These are phyloP conservation scores for Claviceps fusiformis DNA, from an alignment of 2,329 filamentous ascomycete genomes.

Conservation along the genomic window DNA sequence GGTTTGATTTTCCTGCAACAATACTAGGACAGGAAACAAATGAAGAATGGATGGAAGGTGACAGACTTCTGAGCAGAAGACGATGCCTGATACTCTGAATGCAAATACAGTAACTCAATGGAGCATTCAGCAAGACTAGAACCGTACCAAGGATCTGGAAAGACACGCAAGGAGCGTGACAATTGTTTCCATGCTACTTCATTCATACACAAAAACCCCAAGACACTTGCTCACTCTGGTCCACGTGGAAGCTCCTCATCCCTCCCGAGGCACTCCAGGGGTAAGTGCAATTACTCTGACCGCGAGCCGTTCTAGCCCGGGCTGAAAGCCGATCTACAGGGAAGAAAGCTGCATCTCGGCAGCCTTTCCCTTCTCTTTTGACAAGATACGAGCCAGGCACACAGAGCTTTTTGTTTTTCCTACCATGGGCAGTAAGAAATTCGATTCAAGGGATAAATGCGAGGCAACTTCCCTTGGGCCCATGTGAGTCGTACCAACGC, in stretches of 20 bases:
- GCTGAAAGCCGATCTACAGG: conserved; percentile 1
- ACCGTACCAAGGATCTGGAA: neutral
- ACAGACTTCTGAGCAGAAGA: neutral
- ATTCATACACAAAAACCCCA: conserved; percentile 7
- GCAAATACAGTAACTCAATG: conserved; percentile 2
- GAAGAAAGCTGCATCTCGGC: neutral
- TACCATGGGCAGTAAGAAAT: neutral
- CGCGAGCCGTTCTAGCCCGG: neutral
- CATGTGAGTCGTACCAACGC: neutral
- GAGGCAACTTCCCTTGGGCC: neutral
- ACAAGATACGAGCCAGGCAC: neutral
- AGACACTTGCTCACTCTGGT: conserved; percentile 3
- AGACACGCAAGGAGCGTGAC: neutral
- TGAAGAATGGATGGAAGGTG: neutral
- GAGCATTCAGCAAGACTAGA: neutral
- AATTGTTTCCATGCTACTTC: conserved; percentile 7
- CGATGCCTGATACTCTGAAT: neutral
- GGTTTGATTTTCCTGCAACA: neutral
- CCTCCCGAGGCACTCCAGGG: neutral
- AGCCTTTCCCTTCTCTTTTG: neutral
- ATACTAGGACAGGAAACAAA: neutral
- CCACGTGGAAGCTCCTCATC: neutral
- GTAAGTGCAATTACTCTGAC: too few species aligned
- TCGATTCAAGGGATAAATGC: neutral
- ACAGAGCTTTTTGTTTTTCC: neutral